Conservation (phyloP, 2,329 filamentous ascomycete species). For the Botryotinia calthae region DNA sequence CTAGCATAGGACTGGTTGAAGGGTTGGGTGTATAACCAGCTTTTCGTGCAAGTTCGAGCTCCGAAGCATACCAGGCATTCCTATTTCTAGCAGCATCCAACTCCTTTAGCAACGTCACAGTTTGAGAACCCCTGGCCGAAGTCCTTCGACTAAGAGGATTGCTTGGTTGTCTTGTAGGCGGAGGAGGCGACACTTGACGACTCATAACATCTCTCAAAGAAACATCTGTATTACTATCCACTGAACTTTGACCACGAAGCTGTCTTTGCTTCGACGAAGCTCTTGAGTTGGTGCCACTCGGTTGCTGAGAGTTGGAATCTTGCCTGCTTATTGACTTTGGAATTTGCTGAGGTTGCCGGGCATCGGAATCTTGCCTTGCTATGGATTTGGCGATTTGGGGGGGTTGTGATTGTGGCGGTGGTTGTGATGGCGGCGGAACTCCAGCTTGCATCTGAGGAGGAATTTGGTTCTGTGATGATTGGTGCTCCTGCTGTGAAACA, state of each 20-base stretch:
- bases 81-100: constrained; percentile 79
- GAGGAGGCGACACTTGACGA: constrained; percentile 57
- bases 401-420: constrained; percentile 7
- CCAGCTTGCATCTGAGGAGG: constrained; percentile 7
- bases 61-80: constrained; percentile 96
- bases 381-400: constrained; percentile 39
- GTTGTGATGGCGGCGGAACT: constrained; percentile 10
- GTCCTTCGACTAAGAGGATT: constrained; percentile 60
- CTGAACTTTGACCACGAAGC: constrained; percentile 59
- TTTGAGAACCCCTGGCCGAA: constrained; percentile 54
- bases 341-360: constrained; percentile 42
- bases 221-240: constrained; percentile 64
- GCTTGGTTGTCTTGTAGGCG: constrained; percentile 55
- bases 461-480: background rate
- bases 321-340: constrained; percentile 36
- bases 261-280: constrained; percentile 53
- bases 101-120: constrained; percentile 78
- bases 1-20: constrained; percentile 68
- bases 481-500: constrained; percentile 11
- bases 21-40: constrained; percentile 77
- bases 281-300: constrained; percentile 33
- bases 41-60: constrained; percentile 87
- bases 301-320: constrained; percentile 33
- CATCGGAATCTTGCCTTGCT: constrained; percentile 29
- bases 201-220: constrained; percentile 44